Evolutionary conservation across 2,329 filamentous ascomycete genomes (phyloP).

Genomic region (Hansfordia pulvinata): DNA sequence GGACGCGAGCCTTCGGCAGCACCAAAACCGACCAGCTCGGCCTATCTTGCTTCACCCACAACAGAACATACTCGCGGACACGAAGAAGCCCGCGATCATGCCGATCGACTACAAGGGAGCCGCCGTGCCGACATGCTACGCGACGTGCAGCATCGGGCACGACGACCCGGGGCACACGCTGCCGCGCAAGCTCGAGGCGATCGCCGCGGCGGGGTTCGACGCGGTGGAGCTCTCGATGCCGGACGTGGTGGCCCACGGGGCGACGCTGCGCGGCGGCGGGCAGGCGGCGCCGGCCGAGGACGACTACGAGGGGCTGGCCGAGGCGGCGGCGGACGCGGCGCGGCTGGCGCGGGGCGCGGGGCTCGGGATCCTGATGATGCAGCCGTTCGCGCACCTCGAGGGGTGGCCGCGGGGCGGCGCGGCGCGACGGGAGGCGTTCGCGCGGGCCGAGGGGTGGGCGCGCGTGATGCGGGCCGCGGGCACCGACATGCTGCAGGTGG

Average conservation of each 20-base stretch:
- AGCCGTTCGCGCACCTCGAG: constrained; percentile 67
- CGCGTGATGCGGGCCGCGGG: constrained; percentile 56
- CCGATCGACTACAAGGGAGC: constrained; percentile 10
- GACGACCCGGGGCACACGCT: constrained; percentile 29
- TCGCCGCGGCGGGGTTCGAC: constrained; percentile 50
- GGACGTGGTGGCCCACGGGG: constrained; percentile 52
- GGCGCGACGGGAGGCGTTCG: constrained; percentile 48
- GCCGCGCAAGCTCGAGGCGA: constrained; percentile 44
- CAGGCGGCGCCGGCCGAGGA: constrained; percentile 36
- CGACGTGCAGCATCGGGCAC: constrained; percentile 17
- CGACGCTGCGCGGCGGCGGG: constrained; percentile 21
- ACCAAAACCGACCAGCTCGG: too few relatives aligned
- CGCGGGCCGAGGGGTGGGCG: constrained; percentile 52
- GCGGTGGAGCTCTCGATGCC: constrained; percentile 65
- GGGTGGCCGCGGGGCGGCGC: constrained; percentile 49
- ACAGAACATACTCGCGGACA: too few relatives aligned
- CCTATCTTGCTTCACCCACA: too few relatives aligned
- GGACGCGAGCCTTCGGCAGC: too few relatives aligned
- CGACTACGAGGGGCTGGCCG: constrained; percentile 44
- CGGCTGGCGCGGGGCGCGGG: constrained; percentile 36
- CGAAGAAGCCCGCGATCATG: too few relatives aligned
- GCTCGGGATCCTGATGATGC: constrained; percentile 55
- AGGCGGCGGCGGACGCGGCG: constrained; percentile 39
- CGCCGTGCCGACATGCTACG: constrained; percentile 14
- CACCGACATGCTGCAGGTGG: constrained; percentile 57